Evolutionary conservation across 805 yeast genomes (phyloP).

Genomic region (Deakozyma indianensis): DNA sequence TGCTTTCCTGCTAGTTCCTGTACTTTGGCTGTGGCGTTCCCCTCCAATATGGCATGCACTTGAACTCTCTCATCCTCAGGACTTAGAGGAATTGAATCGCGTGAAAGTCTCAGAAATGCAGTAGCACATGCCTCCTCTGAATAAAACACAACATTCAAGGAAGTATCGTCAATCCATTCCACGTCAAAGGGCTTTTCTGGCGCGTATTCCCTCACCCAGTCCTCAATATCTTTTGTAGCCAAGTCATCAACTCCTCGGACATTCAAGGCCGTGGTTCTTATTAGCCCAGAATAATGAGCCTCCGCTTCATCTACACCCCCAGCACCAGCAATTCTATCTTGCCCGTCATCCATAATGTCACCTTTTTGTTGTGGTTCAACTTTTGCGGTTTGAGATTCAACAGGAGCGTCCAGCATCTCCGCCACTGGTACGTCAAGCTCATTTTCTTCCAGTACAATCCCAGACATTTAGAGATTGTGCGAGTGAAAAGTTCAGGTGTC

Average conservation of each 20-base stretch:
- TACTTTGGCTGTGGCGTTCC: not conserved
- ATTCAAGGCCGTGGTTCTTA: not conserved
- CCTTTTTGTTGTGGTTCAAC: no score
- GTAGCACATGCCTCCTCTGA: constrained; percentile 16
- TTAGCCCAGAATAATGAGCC: not conserved
- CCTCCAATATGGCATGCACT: not conserved
- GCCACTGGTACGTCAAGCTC: no score
- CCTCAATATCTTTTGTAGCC: constrained; percentile 44
- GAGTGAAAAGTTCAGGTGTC: no score
- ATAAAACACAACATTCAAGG: constrained; percentile 41
- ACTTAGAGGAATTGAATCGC: constrained; percentile 24
- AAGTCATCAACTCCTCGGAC: constrained; percentile 45
- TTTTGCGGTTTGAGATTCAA: no score
- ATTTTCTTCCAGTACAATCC: no score
- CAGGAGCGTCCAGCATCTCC: no score
- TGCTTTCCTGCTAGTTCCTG: constrained; percentile 2
- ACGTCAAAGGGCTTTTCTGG: constrained; percentile 23
- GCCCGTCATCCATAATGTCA: not conserved
- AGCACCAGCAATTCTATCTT: no score
- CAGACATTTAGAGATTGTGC: no score
- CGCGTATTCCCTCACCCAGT: constrained; percentile 33
- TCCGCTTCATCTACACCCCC: not conserved
- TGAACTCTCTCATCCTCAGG: constrained; percentile 14
- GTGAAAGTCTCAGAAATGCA: not conserved
- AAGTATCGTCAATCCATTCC: constrained; percentile 56